phyloP scores from a whole-genome alignment of 1,284 basidiomycete genomes.

The Lignosus rhinocerotis region DNA sequence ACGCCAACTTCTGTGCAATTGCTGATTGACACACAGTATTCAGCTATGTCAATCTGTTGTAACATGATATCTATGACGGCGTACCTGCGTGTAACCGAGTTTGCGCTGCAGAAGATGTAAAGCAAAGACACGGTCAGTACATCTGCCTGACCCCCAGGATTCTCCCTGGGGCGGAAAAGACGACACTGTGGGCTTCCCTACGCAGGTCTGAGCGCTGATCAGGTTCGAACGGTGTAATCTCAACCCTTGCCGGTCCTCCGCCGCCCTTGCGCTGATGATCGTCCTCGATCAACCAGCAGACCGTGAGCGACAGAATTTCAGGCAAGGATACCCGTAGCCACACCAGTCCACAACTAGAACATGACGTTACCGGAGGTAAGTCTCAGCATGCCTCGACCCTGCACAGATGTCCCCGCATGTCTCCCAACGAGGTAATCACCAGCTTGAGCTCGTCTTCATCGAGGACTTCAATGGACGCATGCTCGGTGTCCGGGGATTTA shows the following conservation, averaged over 20 bases:
- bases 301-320: constrained; percentile 26
- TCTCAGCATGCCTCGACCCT: constrained; percentile 35
- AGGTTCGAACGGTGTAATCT: constrained; percentile 95
- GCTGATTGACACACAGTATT: constrained; percentile 41
- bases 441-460: constrained; percentile 60
- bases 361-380: constrained; percentile 70
- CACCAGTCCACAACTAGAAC: constrained; percentile 64
- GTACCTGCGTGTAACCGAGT: constrained; percentile 81
- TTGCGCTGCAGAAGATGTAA: constrained; percentile 49
- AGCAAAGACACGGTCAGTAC: constrained; percentile 50
- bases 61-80: constrained; percentile 13
- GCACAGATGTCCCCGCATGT: constrained; percentile 32
- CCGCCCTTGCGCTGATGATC: constrained; percentile 28
- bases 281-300: constrained; percentile 29
- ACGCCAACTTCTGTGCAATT: constrained; percentile 82
- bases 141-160: constrained; percentile 39
- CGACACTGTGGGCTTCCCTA: constrained; percentile 87
- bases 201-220: constrained; percentile 94
- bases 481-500: constrained; percentile 23
- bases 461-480: constrained; percentile 33
- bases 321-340: constrained; percentile 86
- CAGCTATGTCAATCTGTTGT: not conserved
- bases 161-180: constrained; percentile 41
- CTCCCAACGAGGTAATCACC: constrained; percentile 44
- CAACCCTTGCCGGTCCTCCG: constrained; percentile 56